Percentiles rank a stretch among this genome's conserved stretches.
Conservation (phyloP, 768 basidiomycete species). For the Suillus sp. region DNA sequence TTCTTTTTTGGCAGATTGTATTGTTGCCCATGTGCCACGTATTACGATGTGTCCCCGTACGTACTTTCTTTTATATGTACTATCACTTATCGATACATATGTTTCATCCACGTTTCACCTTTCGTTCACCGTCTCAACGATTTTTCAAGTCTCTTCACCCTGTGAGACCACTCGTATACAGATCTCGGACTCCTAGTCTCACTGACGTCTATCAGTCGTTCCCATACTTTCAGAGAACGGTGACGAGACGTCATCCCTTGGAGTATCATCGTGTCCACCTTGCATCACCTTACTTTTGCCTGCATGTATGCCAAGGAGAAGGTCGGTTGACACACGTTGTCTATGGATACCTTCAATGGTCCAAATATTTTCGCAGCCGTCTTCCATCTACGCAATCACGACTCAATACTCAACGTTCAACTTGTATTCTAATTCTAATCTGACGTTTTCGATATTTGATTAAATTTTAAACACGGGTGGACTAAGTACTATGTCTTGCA, state of each 20-base stretch:
- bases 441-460: too few species aligned
- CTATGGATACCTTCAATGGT: too few species aligned
- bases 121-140: too few species aligned
- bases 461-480: not conserved
- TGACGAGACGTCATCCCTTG: not conserved
- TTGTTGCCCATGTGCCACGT: not conserved
- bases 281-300: not conserved
- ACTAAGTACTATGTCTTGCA: not conserved
- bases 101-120: not conserved
- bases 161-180: not conserved
- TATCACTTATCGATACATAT: not conserved
- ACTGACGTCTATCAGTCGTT: not conserved
- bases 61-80: not conserved
- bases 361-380: too few species aligned
- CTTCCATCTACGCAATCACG: too few species aligned
- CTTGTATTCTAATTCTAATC: too few species aligned
- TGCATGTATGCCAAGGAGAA: not conserved
- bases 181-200: not conserved
- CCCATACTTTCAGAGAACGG: not conserved
- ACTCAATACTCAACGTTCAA: too few species aligned
- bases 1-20: not conserved
- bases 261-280: not conserved
- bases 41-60: not conserved
- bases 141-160: too few species aligned
- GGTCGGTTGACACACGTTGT: not conserved